Base-by-base conservation (phyloP, 805 yeast species). In the Dipodascus albidus region DNA sequence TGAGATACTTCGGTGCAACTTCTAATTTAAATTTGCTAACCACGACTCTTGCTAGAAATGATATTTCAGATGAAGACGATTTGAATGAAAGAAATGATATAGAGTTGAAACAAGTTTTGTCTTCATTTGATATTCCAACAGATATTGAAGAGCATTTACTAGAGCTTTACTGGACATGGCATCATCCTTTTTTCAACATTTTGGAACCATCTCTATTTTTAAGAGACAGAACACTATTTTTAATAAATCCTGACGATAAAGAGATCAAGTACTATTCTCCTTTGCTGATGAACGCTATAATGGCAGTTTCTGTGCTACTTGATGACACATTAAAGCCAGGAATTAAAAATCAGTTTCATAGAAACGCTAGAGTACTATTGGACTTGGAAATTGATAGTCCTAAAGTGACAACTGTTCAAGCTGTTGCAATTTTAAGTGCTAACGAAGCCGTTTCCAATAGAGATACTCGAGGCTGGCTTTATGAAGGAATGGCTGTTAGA, bases 161-260 rank as follows among this genome's bases (percentile, higher is more conserved):
- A n/a, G 58, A 57, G 35, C 52, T 58, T 24, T 58, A 56, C 47
- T 58, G 57, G 49, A 56, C 59, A 23, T 58, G 60, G 60, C 60
- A 58, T 38, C 59, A 58, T 38, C 48, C 55, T 15, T 56, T 55
- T 33, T 58, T 56, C 48, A 56, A 57, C 38, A 54, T 58, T 23
- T 53, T 58, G 9, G 55, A 58, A 48, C 47, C 47, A 48, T 55
- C 55, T 14, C 47, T 57, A 20, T 58, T 58, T 50, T 22, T 58
- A 23, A 52, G 59, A 3, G 60, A 58, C 33, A 41, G 54, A 47
- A 47, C 38, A 15, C 48, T 49, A 17, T 53, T 48, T 17, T 9
- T 20, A 4, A 4, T 17, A 14, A 57, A 57, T 33, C 54, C 53
- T 49, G 31, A 23, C 14, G 27, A 47, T 22, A 8, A n/a, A 22